These are phyloP conservation scores for Sclerotiophoma versabilis DNA, from an alignment of 2,329 filamentous ascomycete genomes.

Conservation along the genomic window DNA sequence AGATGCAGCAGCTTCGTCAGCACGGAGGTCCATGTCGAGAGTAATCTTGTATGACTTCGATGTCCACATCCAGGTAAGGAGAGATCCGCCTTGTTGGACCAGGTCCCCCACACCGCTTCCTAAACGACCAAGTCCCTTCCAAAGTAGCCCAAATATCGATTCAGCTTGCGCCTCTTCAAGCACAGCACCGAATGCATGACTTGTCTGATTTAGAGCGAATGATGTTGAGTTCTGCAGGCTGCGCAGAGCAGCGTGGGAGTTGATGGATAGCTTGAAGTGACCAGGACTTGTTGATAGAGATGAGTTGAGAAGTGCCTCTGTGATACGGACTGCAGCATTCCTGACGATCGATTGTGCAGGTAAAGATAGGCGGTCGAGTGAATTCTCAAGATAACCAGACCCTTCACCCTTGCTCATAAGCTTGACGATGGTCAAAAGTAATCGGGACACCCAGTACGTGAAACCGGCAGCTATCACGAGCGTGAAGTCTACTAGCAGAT, in stretches of 20 bases:
- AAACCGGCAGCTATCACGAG: conserved; percentile 69
- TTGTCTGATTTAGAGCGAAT: conserved; percentile 42
- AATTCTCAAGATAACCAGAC: conserved; percentile 24
- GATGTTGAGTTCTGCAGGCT: conserved; percentile 48
- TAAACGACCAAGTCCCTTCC: conserved; percentile 27
- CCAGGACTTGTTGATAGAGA: conserved; percentile 39
- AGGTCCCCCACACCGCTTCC: conserved; percentile 21
- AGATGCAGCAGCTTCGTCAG: conserved; percentile 28
- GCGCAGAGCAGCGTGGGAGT: conserved; percentile 48
- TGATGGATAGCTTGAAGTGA: conserved; percentile 47
- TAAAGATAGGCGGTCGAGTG: conserved; percentile 32
- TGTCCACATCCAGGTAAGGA: conserved; percentile 39
- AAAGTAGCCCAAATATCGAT: conserved; percentile 22
- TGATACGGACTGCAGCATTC: conserved; percentile 46
- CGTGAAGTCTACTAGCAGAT: conserved; percentile 77
- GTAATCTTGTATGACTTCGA: conserved; percentile 49
- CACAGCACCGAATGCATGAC: conserved; percentile 30
- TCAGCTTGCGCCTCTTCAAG: conserved; percentile 37
- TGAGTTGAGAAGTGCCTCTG: conserved; percentile 38
- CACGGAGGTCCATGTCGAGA: conserved; percentile 40
- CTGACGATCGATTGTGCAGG: conserved; percentile 45
- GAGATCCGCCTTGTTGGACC: conserved; percentile 18
- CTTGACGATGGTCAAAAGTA: conserved; percentile 34
- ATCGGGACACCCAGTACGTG: conserved; percentile 49
- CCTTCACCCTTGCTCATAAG: conserved; percentile 29